Conservation (phyloP, 176 grass and related monocot species). For the Rhynchospora pubera region DNA sequence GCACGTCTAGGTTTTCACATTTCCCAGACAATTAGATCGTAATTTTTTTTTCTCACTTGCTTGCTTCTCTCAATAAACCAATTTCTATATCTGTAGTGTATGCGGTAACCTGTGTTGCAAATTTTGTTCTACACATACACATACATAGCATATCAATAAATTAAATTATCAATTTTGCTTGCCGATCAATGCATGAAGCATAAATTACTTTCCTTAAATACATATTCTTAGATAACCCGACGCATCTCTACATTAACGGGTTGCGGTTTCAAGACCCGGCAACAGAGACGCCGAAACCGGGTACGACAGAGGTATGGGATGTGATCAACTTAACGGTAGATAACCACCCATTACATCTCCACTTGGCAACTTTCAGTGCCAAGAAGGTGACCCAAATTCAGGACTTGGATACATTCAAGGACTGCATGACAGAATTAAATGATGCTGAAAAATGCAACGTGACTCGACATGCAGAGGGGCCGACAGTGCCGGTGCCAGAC, state of each 20-base stretch:
- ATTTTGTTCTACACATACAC: no score
- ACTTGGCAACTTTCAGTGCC: constrained; percentile 49
- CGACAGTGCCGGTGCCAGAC: background rate
- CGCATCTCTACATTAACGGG: constrained; percentile 73
- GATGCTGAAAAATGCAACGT: constrained; percentile 47
- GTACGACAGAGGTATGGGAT: constrained; percentile 62
- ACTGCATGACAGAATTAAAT: constrained; percentile 32
- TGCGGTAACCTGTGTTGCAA: no score
- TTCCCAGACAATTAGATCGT: no score
- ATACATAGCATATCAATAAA: no score
- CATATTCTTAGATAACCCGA: constrained; percentile 32
- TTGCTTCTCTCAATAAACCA: no score
- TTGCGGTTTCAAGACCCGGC: constrained; percentile 50
- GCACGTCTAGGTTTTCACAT: no score
- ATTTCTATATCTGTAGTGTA: no score
- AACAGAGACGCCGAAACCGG: constrained; percentile 66
- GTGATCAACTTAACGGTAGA: constrained; percentile 94
- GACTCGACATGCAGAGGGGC: constrained; percentile 2
- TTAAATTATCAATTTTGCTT: no score
- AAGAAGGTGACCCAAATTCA: constrained; percentile 34
- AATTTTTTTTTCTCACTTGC: no score
- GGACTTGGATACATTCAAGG: constrained; percentile 38
- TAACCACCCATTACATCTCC: constrained; percentile 91
- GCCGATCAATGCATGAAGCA: no score
- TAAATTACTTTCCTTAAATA: no score